Percentiles rank a stretch among this genome's conserved stretches.
Evolutionary conservation across 495 filamentous ascomycete genomes (phyloP).

Genomic region (Rusavskia elegans): DNA sequence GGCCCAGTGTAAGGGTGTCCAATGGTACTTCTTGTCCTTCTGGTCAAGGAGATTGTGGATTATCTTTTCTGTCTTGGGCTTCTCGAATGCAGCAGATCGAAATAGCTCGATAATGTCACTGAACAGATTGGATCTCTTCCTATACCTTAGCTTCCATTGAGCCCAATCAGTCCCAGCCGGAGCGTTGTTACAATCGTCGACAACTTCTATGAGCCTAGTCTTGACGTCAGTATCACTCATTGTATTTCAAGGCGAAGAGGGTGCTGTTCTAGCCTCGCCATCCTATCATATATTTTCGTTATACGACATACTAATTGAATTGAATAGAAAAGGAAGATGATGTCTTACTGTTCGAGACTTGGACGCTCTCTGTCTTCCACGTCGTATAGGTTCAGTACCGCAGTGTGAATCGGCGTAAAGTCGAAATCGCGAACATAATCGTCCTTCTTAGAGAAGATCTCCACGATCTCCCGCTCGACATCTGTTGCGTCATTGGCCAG

Average conservation of each 20-base stretch:
- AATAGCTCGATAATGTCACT: conserved; percentile 4
- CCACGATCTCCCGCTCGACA: too few relatives aligned
- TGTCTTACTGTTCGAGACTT: conserved; percentile 4
- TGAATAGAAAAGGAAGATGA: neutral
- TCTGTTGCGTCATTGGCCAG: too few relatives aligned
- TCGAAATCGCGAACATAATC: too few relatives aligned
- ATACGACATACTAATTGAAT: too few relatives aligned
- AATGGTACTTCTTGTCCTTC: conserved; percentile 6
- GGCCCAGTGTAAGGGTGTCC: conserved; percentile 9
- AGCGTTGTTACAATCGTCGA: too few relatives aligned
- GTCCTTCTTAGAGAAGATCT: too few relatives aligned
- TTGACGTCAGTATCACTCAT: too few relatives aligned
- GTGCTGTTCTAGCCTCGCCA: too few relatives aligned
- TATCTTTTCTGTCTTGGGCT: conserved; percentile 3
- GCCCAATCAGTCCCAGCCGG: too few relatives aligned
- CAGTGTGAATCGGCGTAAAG: neutral
- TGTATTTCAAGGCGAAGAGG: too few relatives aligned
- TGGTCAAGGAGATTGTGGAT: conserved; percentile 7
- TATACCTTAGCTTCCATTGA: conserved; percentile 3
- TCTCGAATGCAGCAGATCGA: conserved; percentile 3
- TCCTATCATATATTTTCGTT: too few relatives aligned
- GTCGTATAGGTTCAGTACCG: conserved; percentile 6
- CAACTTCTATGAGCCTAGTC: too few relatives aligned
- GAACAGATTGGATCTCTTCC: conserved; percentile 4
- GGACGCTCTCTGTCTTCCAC: conserved; percentile 4